Conservation (phyloP, 1,284 basidiomycete species). For the Leccinum pallidistipes region DNA sequence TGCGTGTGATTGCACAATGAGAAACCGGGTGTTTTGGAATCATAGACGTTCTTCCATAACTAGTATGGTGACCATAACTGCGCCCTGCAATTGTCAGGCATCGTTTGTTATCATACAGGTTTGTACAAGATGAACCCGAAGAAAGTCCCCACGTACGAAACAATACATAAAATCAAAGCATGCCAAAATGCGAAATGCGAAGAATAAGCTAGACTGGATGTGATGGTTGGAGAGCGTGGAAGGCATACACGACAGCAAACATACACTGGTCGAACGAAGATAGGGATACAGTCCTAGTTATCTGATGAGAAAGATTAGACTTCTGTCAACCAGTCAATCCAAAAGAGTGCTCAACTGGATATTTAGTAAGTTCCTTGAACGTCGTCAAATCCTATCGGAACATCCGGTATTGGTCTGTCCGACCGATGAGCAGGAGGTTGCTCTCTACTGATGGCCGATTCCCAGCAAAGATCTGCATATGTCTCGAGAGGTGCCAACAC, state of each 20-base stretch:
- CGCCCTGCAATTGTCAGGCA: background rate
- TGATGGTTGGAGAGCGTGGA: background rate
- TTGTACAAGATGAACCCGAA: background rate
- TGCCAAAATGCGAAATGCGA: conserved; percentile 2
- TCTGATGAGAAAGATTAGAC: conserved; percentile 1
- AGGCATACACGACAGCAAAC: background rate
- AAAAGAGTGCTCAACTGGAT: conserved; percentile 2
- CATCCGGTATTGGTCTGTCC: conserved; percentile 25
- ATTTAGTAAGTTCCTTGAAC: conserved; percentile 15
- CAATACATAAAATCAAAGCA: conserved; percentile 7
- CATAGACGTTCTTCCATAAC: background rate
- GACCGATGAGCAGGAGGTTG: conserved; percentile 1
- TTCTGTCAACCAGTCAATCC: background rate
- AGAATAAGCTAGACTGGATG: background rate
- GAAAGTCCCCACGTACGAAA: conserved; percentile 5
- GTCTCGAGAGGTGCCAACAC: conserved; percentile 29
- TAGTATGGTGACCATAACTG: background rate
- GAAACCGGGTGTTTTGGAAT: background rate
- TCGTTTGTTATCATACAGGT: conserved; percentile 7
- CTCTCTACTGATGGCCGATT: conserved; percentile 24
- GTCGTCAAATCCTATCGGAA: conserved; percentile 32
- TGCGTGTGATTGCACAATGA: background rate
- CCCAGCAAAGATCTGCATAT: conserved; percentile 33
- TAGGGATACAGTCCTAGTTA: background rate
- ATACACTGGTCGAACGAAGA: conserved; percentile 20